Base-by-base conservation (phyloP, 2,329 filamentous ascomycete genomes). In the Diaporthe vaccinii region DNA sequence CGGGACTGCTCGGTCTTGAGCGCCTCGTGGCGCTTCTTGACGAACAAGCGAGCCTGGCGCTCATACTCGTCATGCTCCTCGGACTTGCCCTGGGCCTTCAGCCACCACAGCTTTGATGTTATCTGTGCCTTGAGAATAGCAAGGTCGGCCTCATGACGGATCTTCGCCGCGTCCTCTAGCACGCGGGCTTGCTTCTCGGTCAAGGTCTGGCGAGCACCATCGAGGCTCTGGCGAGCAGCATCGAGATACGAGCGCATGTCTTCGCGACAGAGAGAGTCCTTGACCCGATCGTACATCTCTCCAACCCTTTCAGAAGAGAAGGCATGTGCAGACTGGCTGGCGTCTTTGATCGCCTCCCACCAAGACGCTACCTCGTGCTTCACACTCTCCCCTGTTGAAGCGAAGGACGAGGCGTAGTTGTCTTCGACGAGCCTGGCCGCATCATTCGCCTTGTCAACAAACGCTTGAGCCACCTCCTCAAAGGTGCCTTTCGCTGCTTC, bases 21-120 rank as follows among this genome's bases (percentile, higher is more conserved):
- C 36, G 81, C 80, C 72, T 79, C 80, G 25, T 81, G 78, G 78
- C 84, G 86, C 74, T 83, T 81, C 28, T 83, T 82, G 70, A 88
- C 77, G 75, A 85, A 87, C 1, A 78, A 76, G 68, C 84, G 84
- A 14, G 89, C 90, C 77, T 89, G 89, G 70, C 80, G 82, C 73
- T 85, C 83, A 76, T 89, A 90, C 75, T 85, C 84, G 4, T 82
- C 76, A 0, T 84, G 73, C 77, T 89, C 87, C 22, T 86, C 84
- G 3, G 79, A 81, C 78, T 86, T 88, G 28, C 89, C 88, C 69
- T 86, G 88, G 44, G 90, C 68, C 80, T 86, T 88, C 68, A 92
- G 82, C 89, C 89, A 92, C 83, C 87, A 85, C 44, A 91, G 84
- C 80, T 87, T 90, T 20, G 90, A 90, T 58, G 84, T 84, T 36